Evolutionary conservation across 2,329 filamentous ascomycete genomes (phyloP), one percentile per base, ranked within the genome.

Genomic region (Tolypocladium guangdongense): DNA sequence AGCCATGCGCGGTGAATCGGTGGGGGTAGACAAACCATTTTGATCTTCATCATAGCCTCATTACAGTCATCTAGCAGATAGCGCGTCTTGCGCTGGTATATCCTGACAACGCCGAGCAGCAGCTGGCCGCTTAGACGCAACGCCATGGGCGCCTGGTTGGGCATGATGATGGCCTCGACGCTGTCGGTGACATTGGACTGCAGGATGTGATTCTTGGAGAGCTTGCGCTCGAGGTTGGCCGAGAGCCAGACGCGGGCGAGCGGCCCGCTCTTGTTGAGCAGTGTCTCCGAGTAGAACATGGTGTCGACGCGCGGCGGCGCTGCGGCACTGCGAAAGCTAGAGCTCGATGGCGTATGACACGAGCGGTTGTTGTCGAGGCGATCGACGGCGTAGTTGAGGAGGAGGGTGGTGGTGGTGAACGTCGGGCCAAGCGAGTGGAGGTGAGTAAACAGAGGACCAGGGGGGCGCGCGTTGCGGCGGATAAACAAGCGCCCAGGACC

Each of bases 241-340:
- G 93, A 96, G 57, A 97, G 82, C 93, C 93, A 99, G 74, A 97
- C 91, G 67, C 90, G 89, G 73, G 93, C 93, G 78, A 99, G 75
- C 66, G 93, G 92, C 77, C 93, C 93, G 63, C 90, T 96, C 84
- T 96, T 96, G 70, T 91, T 90, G 64, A 99, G 82, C 55, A 99
- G 82, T 53, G 90, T 90, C 77, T 96, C 90, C 52, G 93, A 96
- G 72, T 96, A 97, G 74, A 99, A 99, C 93, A 99, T 99, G 68
- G 66, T 74, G 73, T 54, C 59, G 60, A 56, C 57, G 63, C 60
- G 59, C 59, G 59, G 61, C 63, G 60, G 61, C 61, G 64, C 62
- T 60, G 61, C 63, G 58, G 59, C 55, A 61, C 58, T 58, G 56
- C 63, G 50, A 36, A 57, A 50, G 56, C 22, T 37, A 37, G 10